Evolutionary conservation across 148 eudicot genomes (phyloP).

Genomic region (Euryodendron excelsum): DNA sequence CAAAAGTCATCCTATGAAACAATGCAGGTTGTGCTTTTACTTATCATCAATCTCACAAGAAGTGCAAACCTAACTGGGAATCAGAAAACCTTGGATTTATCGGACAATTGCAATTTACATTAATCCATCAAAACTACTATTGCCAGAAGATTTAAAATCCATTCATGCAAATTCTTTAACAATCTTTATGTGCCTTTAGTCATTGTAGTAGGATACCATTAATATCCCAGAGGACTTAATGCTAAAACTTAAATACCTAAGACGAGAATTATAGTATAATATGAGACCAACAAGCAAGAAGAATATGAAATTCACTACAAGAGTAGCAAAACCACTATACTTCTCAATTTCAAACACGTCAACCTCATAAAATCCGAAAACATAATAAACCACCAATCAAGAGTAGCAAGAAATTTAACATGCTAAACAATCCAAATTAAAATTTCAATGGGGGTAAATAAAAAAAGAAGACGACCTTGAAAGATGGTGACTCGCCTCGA

Average conservation of each 20-base stretch:
- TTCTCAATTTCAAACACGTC: neutral
- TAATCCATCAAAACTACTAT: no score
- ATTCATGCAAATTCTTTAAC: neutral
- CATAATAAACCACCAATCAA: neutral
- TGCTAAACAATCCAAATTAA: neutral
- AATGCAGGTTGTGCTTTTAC: neutral
- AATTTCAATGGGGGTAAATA: neutral
- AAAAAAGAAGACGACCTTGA: constrained; percentile 55
- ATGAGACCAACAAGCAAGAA: neutral
- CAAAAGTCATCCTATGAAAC: neutral
- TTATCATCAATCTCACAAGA: neutral
- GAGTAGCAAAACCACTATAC: neutral
- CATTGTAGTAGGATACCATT: no score
- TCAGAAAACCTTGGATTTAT: no score
- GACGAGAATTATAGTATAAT: neutral
- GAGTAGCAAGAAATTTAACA: neutral
- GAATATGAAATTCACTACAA: neutral
- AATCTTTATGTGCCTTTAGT: no score
- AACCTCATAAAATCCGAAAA: neutral
- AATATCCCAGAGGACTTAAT: neutral
- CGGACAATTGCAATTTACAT: no score
- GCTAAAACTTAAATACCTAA: neutral
- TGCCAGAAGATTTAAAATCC: no score
- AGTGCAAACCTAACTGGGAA: neutral
- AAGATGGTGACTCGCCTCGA: constrained; percentile 68